Conservation (phyloP, 352 stramenopile species). For the Phytophthora agathidicida region DNA sequence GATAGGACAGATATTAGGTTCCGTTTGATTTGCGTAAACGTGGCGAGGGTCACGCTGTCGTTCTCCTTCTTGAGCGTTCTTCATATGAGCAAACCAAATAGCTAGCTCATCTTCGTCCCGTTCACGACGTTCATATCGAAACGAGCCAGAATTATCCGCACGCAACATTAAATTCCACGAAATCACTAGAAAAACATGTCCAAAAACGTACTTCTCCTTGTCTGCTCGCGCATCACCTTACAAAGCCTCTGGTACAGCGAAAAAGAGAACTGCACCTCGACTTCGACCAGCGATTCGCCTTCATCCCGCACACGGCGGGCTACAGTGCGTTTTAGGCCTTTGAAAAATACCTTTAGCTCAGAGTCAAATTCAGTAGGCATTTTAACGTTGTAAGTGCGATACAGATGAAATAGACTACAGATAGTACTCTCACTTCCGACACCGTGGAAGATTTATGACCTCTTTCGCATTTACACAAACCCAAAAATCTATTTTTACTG, state of each 20-base stretch:
- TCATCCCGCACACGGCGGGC: no score
- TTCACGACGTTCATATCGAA: conserved; percentile 4
- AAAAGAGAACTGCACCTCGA: conserved; percentile 3
- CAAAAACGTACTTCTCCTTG: no score
- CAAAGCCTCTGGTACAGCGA: not conserved
- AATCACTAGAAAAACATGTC: not conserved
- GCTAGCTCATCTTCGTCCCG: conserved; percentile 6
- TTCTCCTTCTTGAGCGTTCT: conserved; percentile 11
- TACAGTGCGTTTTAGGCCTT: not conserved
- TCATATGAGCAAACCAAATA: conserved; percentile 16
- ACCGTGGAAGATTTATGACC: no score
- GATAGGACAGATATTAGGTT: conserved; percentile 3
- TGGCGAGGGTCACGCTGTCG: conserved; percentile 1
- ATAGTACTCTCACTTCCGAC: no score
- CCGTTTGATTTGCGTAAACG: conserved; percentile 8
- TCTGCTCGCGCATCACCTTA: conserved; percentile 2
- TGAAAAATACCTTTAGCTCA: not conserved
- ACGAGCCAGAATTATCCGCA: conserved; percentile 5
- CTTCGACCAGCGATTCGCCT: not conserved
- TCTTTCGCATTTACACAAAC: no score
- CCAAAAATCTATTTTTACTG: no score
- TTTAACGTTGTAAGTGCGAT: not conserved
- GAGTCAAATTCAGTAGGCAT: conserved; percentile 2
- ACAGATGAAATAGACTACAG: conserved; percentile 8
- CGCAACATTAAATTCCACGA: conserved; percentile 24